Conservation (phyloP, 1,284 basidiomycete species). For the Wolfiporia cocos region DNA sequence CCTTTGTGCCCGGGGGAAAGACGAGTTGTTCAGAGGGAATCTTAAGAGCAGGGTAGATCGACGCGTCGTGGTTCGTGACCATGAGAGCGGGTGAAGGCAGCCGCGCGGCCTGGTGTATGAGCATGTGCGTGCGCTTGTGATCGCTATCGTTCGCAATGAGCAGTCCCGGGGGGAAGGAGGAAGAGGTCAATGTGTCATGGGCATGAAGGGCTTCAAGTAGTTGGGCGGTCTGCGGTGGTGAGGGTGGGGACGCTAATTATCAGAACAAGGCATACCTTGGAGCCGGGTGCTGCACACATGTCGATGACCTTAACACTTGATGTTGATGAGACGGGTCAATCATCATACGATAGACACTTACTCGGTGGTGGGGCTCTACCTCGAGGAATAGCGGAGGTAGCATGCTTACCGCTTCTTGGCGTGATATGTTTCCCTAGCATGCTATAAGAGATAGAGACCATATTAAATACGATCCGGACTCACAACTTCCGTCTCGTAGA, state of each 20-base stretch:
- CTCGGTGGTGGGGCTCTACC: constrained; percentile 87
- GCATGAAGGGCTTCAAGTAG: constrained; percentile 85
- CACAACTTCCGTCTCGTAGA: constrained; percentile 97
- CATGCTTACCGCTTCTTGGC: constrained; percentile 99
- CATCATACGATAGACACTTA: constrained; percentile 33
- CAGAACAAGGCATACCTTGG: constrained; percentile 72
- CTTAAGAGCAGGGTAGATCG: constrained; percentile 77
- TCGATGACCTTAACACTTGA: constrained; percentile 69
- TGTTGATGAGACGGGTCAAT: constrained; percentile 7
- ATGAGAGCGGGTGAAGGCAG: constrained; percentile 90
- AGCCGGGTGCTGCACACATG: constrained; percentile 99
- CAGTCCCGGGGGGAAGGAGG: constrained; percentile 69
- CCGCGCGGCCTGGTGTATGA: constrained; percentile 96
- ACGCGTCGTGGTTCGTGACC: constrained; percentile 96
- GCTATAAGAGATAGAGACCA: neutral
- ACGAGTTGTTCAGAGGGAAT: constrained; percentile 34
- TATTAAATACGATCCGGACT: constrained; percentile 22
- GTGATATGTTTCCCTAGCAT: constrained; percentile 84
- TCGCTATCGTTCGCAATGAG: constrained; percentile 91
- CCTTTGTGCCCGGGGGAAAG: constrained; percentile 22
- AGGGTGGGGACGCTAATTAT: no score
- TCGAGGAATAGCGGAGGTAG: constrained; percentile 93
- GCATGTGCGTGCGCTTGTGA: constrained; percentile 91
- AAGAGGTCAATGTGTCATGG: constrained; percentile 51
- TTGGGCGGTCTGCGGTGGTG: constrained; percentile 67